These are phyloP conservation scores for Melanomma pulvis-pyrius DNA, from an alignment of 495 filamentous ascomycete species.

Conservation along the genomic window DNA sequence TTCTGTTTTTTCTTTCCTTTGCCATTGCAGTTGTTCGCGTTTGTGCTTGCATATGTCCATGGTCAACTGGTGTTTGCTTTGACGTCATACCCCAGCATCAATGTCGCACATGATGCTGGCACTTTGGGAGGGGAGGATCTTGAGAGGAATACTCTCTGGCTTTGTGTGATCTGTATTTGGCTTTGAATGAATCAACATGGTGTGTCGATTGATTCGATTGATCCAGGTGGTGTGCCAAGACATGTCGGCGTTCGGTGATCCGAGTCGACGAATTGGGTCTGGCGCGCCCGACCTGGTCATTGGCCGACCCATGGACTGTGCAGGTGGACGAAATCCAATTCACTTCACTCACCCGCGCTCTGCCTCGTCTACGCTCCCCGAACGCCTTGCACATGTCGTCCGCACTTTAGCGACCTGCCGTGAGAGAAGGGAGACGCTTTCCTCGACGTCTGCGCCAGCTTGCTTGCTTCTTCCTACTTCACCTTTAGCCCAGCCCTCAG, in stretches of 20 bases:
- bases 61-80: too few species aligned
- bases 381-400: slow-evolving; percentile 1
- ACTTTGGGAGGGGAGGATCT: too few species aligned
- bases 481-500: slow-evolving; percentile 6
- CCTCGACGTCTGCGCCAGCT: not conserved
- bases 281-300: not conserved
- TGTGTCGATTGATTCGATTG: too few species aligned
- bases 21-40: not conserved
- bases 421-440: not conserved
- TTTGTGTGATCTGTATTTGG: too few species aligned
- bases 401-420: slow-evolving; percentile 18
- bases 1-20: not conserved
- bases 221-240: too few species aligned
- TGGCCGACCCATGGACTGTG: not conserved
- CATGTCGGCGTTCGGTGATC: not conserved
- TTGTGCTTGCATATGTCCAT: too few species aligned
- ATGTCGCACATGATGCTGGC: too few species aligned
- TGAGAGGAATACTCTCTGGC: too few species aligned
- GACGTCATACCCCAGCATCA: too few species aligned
- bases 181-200: too few species aligned
- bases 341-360: slow-evolving; percentile 9
- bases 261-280: not conserved
- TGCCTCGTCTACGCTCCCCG: not conserved
- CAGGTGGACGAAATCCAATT: slow-evolving; percentile 6
- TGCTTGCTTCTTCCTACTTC: not conserved